Conservation (phyloP, 345 rosid genomes). For the Aquilaria yunnanensis region DNA sequence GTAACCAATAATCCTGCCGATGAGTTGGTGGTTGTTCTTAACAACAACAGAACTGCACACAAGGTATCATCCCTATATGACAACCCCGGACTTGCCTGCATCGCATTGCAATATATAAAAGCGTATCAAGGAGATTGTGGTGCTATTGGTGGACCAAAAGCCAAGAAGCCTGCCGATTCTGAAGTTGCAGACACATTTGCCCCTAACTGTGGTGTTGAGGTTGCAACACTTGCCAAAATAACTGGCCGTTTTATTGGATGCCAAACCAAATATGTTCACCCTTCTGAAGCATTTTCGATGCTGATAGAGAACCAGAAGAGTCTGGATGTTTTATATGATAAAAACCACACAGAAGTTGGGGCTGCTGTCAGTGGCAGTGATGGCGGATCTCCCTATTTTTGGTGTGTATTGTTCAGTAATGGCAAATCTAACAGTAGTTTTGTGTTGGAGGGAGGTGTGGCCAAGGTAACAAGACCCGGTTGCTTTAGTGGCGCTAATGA, state of each 20-base stretch:
- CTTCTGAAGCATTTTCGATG: slow-evolving; percentile 58
- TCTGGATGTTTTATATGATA: slow-evolving; percentile 40
- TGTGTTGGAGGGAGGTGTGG: slow-evolving; percentile 41
- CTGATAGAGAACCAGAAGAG: slow-evolving; percentile 45
- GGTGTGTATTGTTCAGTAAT: slow-evolving; percentile 73
- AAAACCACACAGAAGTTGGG: slow-evolving; percentile 69
- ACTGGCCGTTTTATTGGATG: slow-evolving; percentile 69
- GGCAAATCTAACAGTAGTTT: slow-evolving; percentile 56
- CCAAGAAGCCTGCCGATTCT: slow-evolving; percentile 61
- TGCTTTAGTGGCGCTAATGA: slow-evolving; percentile 78
- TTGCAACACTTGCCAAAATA: slow-evolving; percentile 44
- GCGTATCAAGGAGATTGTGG: slow-evolving; percentile 57
- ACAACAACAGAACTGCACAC: slow-evolving; percentile 46
- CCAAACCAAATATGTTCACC: slow-evolving; percentile 38
- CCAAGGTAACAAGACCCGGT: slow-evolving; percentile 48
- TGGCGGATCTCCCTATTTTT: slow-evolving; percentile 66
- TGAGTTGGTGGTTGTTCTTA: slow-evolving; percentile 43
- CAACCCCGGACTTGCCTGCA: slow-evolving; percentile 62
- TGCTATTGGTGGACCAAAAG: slow-evolving; percentile 51
- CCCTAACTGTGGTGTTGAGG: slow-evolving; percentile 53
- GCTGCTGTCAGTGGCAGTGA: slow-evolving; percentile 54
- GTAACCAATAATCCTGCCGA: slow-evolving; percentile 70
- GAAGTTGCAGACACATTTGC: slow-evolving; percentile 52
- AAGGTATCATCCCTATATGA: slow-evolving; percentile 41
- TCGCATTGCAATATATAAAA: slow-evolving; percentile 71